Conservation (phyloP, 768 basidiomycete genomes). For the Podaxis sp. region DNA sequence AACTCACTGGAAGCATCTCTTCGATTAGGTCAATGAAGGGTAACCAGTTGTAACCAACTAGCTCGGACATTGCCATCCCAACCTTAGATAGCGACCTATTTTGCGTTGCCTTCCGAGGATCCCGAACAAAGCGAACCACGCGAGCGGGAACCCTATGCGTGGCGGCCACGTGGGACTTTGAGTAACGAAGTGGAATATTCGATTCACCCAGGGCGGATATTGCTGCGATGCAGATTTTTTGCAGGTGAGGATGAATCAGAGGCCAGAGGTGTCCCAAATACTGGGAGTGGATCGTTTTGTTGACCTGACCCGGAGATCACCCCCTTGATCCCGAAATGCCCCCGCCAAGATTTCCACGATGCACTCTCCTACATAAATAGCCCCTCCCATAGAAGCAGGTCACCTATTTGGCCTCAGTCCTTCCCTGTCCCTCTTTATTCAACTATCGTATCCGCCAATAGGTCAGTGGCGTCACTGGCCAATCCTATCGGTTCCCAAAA, state of each 20-base stretch:
- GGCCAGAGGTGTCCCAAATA: conserved; percentile 1
- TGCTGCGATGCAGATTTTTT: neutral
- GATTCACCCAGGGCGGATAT: conserved; percentile 7
- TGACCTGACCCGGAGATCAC: conserved; percentile 36
- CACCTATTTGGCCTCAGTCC: conserved; percentile 14
- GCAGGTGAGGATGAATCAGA: conserved; percentile 5
- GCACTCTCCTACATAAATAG: conserved; percentile 34
- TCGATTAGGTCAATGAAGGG: neutral
- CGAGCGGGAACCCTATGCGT: conserved; percentile 27
- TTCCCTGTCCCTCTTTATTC: conserved; percentile 23
- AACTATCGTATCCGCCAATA: conserved; percentile 20
- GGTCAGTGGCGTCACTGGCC: conserved; percentile 10
- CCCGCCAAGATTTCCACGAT: conserved; percentile 40
- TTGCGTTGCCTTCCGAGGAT: conserved; percentile 24
- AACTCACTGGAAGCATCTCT: neutral
- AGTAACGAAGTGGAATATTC: conserved; percentile 1
- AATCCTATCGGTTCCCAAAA: conserved; percentile 4
- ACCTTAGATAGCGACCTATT: conserved; percentile 9
- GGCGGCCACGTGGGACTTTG: conserved; percentile 36
- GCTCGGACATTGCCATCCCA: conserved; percentile 14
- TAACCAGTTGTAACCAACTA: neutral
- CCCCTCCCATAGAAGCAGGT: conserved; percentile 21
- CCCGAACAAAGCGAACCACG: conserved; percentile 20
- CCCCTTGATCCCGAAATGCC: conserved; percentile 39
- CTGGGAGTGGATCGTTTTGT: conserved; percentile 12